Evolutionary conservation across 116 monocot species (phyloP).

Genomic region (Dioscorea cayenensis): DNA sequence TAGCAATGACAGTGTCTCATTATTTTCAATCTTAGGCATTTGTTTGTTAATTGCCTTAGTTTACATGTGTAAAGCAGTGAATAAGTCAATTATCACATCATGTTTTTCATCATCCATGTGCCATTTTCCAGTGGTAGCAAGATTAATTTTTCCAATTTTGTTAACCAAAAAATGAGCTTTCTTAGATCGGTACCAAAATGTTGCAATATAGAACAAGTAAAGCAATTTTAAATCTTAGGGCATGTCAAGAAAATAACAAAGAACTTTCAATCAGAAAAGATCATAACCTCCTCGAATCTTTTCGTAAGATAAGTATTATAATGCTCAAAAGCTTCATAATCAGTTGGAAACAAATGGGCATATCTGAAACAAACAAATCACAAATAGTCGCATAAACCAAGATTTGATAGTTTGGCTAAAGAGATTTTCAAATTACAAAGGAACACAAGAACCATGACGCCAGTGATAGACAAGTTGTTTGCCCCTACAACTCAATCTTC

Average conservation of each 20-base stretch:
- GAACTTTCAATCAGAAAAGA: background rate
- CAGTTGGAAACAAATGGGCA: constrained; percentile 82
- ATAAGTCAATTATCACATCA: constrained; percentile 74
- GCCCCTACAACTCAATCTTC: too few relatives aligned
- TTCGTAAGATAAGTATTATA: constrained; percentile 65
- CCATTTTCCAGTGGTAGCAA: constrained; percentile 96
- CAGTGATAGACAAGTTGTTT: background rate
- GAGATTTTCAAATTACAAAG: background rate
- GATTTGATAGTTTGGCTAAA: background rate
- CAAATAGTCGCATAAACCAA: constrained; percentile 8
- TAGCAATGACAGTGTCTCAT: constrained; percentile 81
- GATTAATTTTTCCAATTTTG: constrained; percentile 99
- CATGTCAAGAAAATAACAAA: background rate
- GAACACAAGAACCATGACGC: background rate
- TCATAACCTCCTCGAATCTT: constrained; percentile 73
- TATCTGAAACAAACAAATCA: constrained; percentile 48
- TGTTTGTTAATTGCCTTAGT: constrained; percentile 59
- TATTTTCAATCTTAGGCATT: constrained; percentile 60
- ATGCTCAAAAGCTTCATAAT: constrained; percentile 81
- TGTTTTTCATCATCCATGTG: constrained; percentile 93
- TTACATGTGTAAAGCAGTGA: constrained; percentile 80
- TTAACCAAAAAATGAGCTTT: constrained; percentile 41
- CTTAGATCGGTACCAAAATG: background rate
- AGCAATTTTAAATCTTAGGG: too few relatives aligned
- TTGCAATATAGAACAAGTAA: too few relatives aligned